Evolutionary conservation across 371 early-diverging fungal species (phyloP).

Genomic region (Mucor piriformis): DNA sequence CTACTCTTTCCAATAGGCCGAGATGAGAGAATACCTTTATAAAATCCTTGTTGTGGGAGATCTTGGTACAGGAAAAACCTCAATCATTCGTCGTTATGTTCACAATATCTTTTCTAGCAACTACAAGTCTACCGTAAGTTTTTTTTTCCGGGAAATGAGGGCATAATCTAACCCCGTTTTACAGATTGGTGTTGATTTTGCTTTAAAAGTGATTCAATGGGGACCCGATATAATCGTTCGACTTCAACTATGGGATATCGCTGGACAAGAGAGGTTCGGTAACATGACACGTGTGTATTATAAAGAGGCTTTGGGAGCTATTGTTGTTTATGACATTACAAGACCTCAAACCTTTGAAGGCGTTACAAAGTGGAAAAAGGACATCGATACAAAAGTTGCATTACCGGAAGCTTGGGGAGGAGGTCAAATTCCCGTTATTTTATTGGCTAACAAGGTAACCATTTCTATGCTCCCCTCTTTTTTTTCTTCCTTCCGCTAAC

Average conservation of each 20-base stretch:
- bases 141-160: neutral
- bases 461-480: no score
- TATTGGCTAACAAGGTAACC: conserved; percentile 70
- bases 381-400: conserved; percentile 65
- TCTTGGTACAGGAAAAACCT: conserved; percentile 79
- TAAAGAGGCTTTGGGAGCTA: conserved; percentile 77
- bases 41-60: conserved; percentile 84
- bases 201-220: conserved; percentile 77
- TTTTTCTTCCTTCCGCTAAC: neutral
- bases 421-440: conserved; percentile 63
- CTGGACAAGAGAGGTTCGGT: conserved; percentile 80
- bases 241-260: conserved; percentile 87
- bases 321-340: conserved; percentile 83
- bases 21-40: conserved; percentile 56
- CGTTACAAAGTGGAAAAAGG: conserved; percentile 75
- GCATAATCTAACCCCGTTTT: neutral
- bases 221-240: conserved; percentile 58
- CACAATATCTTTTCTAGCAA: conserved; percentile 74
- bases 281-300: conserved; percentile 83
- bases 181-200: conserved; percentile 85
- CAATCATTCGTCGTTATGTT: conserved; percentile 67
- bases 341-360: conserved; percentile 72
- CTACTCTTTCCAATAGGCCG: conserved; percentile 16
- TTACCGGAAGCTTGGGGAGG: conserved; percentile 63
- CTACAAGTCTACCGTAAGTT: conserved; percentile 72